These are phyloP conservation scores for Discostella stelligeroides DNA, from an alignment of 108 stramenopile species.

Conservation along the genomic window DNA sequence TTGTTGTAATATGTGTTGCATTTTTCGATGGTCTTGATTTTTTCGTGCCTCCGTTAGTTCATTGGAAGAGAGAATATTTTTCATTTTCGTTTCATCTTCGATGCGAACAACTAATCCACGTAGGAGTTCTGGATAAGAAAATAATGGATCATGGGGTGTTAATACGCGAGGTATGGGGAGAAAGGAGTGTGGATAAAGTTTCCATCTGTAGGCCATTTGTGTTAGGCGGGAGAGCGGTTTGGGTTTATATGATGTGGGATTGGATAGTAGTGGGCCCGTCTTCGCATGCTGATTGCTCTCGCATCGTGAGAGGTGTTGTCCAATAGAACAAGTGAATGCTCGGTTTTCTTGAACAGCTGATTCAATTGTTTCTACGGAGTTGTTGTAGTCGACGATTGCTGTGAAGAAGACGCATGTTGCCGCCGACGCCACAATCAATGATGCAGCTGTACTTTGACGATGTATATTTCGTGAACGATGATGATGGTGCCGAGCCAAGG, in stretches of 20 bases:
- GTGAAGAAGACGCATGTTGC: not conserved
- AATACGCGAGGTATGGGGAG: slow-evolving; percentile 56
- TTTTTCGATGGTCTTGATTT: slow-evolving; percentile 44
- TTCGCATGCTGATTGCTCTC: not conserved
- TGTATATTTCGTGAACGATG: not conserved
- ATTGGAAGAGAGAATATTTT: slow-evolving; percentile 42
- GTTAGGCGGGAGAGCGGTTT: slow-evolving; percentile 27
- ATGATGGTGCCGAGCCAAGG: not conserved
- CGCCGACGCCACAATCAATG: slow-evolving; percentile 5
- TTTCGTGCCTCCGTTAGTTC: slow-evolving; percentile 34
- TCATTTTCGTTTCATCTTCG: slow-evolving; percentile 55
- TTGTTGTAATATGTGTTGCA: slow-evolving; percentile 37
- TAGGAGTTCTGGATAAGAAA: slow-evolving; percentile 50
- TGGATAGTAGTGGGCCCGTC: not conserved
- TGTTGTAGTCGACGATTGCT: not conserved
- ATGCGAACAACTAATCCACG: slow-evolving; percentile 50
- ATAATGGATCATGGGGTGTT: slow-evolving; percentile 51
- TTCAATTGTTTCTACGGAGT: slow-evolving; percentile 1
- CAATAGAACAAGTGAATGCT: not conserved
- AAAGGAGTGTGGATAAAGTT: slow-evolving; percentile 28
- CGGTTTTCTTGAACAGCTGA: too few relatives aligned
- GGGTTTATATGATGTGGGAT: not conserved
- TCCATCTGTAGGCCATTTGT: slow-evolving; percentile 25
- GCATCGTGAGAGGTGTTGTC: slow-evolving; percentile 1
- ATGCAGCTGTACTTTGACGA: slow-evolving; percentile 4